Evolutionary conservation across 1,139 yeast species (phyloP).

Genomic region (Suhomyces atakaporum): DNA sequence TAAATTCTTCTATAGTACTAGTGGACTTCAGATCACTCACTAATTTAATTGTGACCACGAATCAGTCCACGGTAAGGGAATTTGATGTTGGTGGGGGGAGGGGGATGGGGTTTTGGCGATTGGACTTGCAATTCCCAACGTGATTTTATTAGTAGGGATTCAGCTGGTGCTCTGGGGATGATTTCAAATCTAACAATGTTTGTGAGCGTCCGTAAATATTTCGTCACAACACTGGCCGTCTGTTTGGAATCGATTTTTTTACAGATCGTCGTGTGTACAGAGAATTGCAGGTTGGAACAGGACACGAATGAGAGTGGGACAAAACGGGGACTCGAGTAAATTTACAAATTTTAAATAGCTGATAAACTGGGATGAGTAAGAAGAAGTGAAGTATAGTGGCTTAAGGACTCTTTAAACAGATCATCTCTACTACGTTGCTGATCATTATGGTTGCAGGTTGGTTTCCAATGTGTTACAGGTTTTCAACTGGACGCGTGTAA

Average conservation of each 20-base stretch:
- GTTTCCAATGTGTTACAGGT: not conserved
- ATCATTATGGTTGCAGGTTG: conserved; percentile 3
- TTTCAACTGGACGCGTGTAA: conserved; percentile 9
- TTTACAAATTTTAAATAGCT: too few species aligned
- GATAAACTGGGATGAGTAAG: too few species aligned
- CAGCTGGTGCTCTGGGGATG: not conserved
- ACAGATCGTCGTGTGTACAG: conserved; percentile 14
- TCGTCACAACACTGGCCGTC: conserved; percentile 11
- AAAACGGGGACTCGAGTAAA: too few species aligned
- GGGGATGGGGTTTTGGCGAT: too few species aligned
- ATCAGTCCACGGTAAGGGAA: conserved; percentile 1
- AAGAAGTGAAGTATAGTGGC: too few species aligned
- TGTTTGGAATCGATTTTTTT: conserved; percentile 13
- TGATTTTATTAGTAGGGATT: not conserved
- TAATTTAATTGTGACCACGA: not conserved
- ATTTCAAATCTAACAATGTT: conserved; percentile 1
- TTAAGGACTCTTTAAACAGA: too few species aligned
- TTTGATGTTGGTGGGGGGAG: not conserved
- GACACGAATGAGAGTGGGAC: too few species aligned
- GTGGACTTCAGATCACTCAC: conserved; percentile 1
- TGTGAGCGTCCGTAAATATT: conserved; percentile 8
- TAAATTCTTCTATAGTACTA: not conserved
- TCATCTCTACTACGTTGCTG: too few species aligned
- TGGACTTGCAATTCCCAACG: conserved; percentile 1
- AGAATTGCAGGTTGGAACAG: conserved; percentile 12